Evolutionary conservation across 2,329 filamentous ascomycete genomes (phyloP), one percentile per base, ranked within the genome.

Genomic region (Phaeoacremonium minimum): DNA sequence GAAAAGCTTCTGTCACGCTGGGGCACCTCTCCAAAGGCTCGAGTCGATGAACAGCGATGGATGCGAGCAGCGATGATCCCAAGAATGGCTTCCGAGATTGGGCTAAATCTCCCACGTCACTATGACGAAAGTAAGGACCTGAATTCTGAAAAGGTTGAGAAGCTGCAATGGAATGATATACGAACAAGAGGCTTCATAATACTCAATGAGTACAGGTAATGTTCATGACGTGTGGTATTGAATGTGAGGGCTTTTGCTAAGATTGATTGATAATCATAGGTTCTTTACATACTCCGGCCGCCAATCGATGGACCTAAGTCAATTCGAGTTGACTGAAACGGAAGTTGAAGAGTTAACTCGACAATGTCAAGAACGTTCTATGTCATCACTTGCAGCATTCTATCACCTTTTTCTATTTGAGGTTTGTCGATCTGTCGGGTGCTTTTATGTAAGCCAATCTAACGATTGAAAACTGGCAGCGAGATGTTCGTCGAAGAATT

Each of bases 21-120:
- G 32, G 32, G 32, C 9, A n/a, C 31, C 5, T 33, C 35, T 11
- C 30, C 35, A 5, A 33, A 18, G 28, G 33, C 35, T n/a, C 30
- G 30, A 12, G 18, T 37, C 16, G 28, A 31, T 15, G 35, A 37
- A 34, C 19, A 32, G 28, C 35, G 35, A 15, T 37, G 35, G 35
- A 37, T 37, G 6, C 35, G 35, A 8, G 28, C 35, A 12, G 35
- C 9, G 16, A 37, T 37, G 35, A 37, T 37, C 8, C 35, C 29
- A 12, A 37, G 35, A 18, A 37, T 37, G 35, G 35, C 35, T 18
- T 6, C 30, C 15, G 35, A 37, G 18, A 34, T 37, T 32, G 35
- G 35, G 7, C 35, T 37, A 11, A 18, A 33, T 17, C 6, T 34
- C 14, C 31, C 35, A 7, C 35, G 28, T n/a, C 35, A 16, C 11